Evolutionary conservation across 768 basidiomycete species (phyloP), one percentile per base, ranked within the genome.

Genomic region (Royoungia palumana): DNA sequence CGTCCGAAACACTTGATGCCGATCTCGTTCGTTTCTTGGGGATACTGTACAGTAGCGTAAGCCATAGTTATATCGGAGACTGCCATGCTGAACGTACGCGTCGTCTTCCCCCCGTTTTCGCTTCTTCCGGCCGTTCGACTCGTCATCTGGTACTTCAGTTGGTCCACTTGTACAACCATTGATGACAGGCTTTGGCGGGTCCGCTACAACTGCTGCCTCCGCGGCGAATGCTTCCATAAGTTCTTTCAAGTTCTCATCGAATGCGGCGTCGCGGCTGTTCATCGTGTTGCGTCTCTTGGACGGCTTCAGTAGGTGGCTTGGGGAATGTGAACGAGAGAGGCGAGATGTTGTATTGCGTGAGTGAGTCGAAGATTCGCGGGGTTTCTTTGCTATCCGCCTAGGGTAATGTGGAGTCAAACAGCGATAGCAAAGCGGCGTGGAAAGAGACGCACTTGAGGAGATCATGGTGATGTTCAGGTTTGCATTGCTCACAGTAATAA

Each of bases 231-330:
- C 81, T 58, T 86, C 83, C 43, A 89, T 82, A 45, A 87, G 72
- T 60, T 87, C 85, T 64, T 87, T 85, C 47, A 89, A 65, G 62
- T 85, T 91, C 62, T 94, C 89, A 64, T 95, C 94, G 64, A 93
- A 94, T 12, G 85, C 87, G 14, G 94, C 91, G 66, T 96, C 95
- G 49, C 95, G 76, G 61, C 91, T 94, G 67, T 98, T 98, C 93
- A 99, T 95, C 43, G 96, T 99, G 59, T 91, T 93, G 51, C 96
- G 78, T 44, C 91, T 82, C 71, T 94, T 95, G 35, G 87, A 78
- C n/a, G 80, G 76, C 59, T 82, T 81, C 53, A 82, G 83, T 30
- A 77, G 61, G 57, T 65, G 67, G 9, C 73, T 73, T 3, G 86
- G 89, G 21, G 85, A 89, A 66, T 82, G 87, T 19, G 87, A 89